phyloP scores from a whole-genome alignment of 306 rosid genomes.

The Vigna nakashimae region DNA sequence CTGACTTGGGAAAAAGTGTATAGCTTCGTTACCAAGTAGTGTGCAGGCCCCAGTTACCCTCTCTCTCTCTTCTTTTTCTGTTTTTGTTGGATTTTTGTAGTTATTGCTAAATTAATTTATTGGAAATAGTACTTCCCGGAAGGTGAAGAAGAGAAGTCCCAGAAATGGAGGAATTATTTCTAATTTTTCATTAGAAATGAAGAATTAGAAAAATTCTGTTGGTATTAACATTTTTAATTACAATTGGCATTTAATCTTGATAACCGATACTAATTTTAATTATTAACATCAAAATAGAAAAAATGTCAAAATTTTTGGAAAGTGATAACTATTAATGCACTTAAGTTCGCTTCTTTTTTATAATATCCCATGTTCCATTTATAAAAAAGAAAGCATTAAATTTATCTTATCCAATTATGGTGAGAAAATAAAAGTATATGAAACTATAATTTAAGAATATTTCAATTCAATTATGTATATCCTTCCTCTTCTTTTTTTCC shows the following conservation, averaged over 20 bases:
- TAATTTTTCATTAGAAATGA: too few relatives aligned
- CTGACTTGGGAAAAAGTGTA: slow-evolving; percentile 8
- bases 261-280: not conserved
- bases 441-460: not conserved
- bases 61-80: not conserved
- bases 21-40: slow-evolving; percentile 31
- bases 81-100: not conserved
- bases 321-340: not conserved
- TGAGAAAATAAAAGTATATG: not conserved
- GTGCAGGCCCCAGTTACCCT: not conserved
- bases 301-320: not conserved
- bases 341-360: too few relatives aligned
- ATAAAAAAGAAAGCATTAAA: not conserved
- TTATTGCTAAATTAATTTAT: not conserved
- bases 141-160: not conserved
- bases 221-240: not conserved
- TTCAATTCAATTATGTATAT: not conserved
- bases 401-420: not conserved
- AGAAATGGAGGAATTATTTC: too few relatives aligned
- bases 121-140: not conserved
- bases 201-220: not conserved
- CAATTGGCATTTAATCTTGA: not conserved
- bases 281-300: not conserved
- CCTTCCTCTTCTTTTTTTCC: not conserved
- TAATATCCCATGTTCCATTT: not conserved